These are phyloP conservation scores for Curvularia verruculosa DNA, from an alignment of 2,329 filamentous ascomycete species.

Conservation along the genomic window DNA sequence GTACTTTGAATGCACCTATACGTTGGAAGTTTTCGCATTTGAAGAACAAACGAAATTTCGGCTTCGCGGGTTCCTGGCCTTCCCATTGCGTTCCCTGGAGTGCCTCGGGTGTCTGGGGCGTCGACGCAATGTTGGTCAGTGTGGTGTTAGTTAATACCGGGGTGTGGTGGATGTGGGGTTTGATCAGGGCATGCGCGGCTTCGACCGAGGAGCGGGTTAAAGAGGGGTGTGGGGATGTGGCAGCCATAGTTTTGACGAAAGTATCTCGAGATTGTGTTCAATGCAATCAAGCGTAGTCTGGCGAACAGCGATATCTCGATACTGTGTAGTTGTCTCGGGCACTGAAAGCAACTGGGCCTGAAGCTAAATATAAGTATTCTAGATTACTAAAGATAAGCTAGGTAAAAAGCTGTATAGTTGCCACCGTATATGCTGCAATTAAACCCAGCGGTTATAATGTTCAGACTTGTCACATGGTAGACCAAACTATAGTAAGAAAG, in stretches of 20 bases:
- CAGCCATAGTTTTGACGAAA: background rate
- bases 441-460: too few species aligned
- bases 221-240: conserved; percentile 52
- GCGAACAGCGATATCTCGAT: too few species aligned
- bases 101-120: conserved; percentile 63
- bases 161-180: conserved; percentile 78
- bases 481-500: too few species aligned
- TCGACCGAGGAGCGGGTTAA: conserved; percentile 75
- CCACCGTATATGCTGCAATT: too few species aligned
- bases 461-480: too few species aligned
- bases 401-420: too few species aligned
- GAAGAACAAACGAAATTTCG: conserved; percentile 79
- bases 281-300: too few species aligned
- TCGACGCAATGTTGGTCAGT: conserved; percentile 75
- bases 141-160: conserved; percentile 82
- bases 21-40: conserved; percentile 95
- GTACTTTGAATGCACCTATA: conserved; percentile 89
- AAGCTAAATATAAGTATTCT: too few species aligned
- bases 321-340: too few species aligned
- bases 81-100: conserved; percentile 64
- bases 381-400: too few species aligned
- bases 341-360: too few species aligned
- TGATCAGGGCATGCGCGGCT: conserved; percentile 74
- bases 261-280: too few species aligned
- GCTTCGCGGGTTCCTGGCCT: conserved; percentile 63